Percentiles rank a stretch among this genome's conserved stretches.
Evolutionary conservation across 2,329 filamentous ascomycete genomes (phyloP).

Genomic region (Berkeleyomyces rouxiae): DNA sequence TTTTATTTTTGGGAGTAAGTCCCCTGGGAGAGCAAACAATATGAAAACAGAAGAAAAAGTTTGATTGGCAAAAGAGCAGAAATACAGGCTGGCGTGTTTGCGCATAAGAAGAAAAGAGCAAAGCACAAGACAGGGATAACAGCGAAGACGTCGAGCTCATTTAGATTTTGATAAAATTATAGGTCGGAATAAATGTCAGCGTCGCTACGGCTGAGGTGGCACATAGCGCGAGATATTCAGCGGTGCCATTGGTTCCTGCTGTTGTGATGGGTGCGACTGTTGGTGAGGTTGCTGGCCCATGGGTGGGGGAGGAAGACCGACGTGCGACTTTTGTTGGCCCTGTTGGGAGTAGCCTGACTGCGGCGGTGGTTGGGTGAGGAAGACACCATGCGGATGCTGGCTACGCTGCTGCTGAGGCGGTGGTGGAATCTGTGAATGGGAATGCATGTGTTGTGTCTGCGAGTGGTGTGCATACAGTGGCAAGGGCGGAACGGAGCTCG

Average conservation of each 20-base stretch:
- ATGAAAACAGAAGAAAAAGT: not conserved
- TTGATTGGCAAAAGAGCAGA: not conserved
- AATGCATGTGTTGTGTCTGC: constrained; percentile 3
- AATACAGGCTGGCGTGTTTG: not conserved
- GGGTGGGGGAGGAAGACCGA: not conserved
- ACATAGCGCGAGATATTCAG: constrained; percentile 2
- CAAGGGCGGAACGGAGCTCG: not conserved
- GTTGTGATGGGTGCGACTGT: constrained; percentile 18
- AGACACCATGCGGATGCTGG: constrained; percentile 9
- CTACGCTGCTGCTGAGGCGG: not conserved
- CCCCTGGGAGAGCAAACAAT: not conserved
- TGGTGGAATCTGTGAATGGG: constrained; percentile 3
- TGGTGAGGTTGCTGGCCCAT: not conserved
- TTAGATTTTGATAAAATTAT: not conserved
- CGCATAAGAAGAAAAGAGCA: not conserved
- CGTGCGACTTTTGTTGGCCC: not conserved
- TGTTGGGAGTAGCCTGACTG: not conserved
- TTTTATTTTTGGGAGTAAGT: not conserved
- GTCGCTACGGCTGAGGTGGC: not conserved
- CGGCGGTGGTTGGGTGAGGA: constrained; percentile 8
- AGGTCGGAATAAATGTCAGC: not conserved
- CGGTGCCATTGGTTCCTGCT: constrained; percentile 8
- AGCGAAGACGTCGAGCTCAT: not conserved
- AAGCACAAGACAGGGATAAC: not conserved
- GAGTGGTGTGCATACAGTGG: constrained; percentile 1